A percentile compares a stretch with the other conserved stretches of the same genome.
Conservation (phyloP, 176 grass and related monocot genomes). For the Puccinellia tenuiflora region DNA sequence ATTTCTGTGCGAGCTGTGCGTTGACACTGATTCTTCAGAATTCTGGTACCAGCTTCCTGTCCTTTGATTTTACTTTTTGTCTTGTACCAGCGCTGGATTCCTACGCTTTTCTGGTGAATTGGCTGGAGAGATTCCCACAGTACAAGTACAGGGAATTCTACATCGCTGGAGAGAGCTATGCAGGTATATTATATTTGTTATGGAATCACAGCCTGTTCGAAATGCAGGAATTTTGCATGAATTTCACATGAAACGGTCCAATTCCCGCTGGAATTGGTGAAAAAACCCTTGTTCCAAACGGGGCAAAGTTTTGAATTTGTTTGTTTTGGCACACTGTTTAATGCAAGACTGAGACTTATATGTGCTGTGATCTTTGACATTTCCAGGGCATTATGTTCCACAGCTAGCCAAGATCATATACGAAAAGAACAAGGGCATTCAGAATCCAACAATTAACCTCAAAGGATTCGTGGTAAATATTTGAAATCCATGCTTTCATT, state of each 20-base stretch:
- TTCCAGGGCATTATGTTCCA: slow-evolving; percentile 93
- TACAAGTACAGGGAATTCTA: slow-evolving; percentile 92
- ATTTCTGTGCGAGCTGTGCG: no score
- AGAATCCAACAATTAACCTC: slow-evolving; percentile 66
- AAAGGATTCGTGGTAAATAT: slow-evolving; percentile 87
- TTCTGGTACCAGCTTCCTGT: slow-evolving; percentile 10
- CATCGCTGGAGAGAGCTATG: slow-evolving; percentile 94
- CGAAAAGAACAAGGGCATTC: slow-evolving; percentile 51
- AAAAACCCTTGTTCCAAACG: no score
- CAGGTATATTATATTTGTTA: slow-evolving; percentile 34
- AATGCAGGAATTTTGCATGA: not conserved
- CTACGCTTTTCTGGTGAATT: slow-evolving; percentile 80
- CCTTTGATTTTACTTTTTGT: slow-evolving; percentile 27
- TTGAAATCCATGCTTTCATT: not conserved
- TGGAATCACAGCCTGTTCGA: no score
- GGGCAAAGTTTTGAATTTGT: slow-evolving; percentile 12
- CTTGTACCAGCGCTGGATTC: slow-evolving; percentile 55
- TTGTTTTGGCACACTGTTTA: not conserved
- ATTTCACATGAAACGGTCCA: no score
- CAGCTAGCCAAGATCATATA: slow-evolving; percentile 72
- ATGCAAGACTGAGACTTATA: slow-evolving; percentile 5
- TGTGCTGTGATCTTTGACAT: not conserved
- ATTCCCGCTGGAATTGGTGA: no score
- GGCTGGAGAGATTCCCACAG: slow-evolving; percentile 86
- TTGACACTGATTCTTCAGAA: not conserved